phyloP scores from a whole-genome alignment of 176 grass and related monocot genomes.

The Melocanna baccifera region DNA sequence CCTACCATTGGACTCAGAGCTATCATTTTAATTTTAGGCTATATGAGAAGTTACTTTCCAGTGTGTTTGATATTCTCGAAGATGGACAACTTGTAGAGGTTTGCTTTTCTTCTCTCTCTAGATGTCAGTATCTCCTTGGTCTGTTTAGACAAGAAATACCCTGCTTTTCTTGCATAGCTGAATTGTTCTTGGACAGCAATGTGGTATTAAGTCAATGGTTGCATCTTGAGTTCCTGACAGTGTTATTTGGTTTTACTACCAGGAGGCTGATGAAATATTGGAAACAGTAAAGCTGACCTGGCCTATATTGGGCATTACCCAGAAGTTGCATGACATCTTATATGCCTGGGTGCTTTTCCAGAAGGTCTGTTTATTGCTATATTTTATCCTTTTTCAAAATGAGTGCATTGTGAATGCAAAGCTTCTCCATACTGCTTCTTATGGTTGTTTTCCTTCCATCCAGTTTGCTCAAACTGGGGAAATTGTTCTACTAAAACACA shows the following conservation, averaged over 20 bases:
- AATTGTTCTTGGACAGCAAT: constrained; percentile 18
- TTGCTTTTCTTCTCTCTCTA: constrained; percentile 20
- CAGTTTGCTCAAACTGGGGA: constrained; percentile 79
- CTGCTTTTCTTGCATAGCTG: constrained; percentile 13
- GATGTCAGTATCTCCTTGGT: background rate
- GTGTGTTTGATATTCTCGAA: constrained; percentile 95
- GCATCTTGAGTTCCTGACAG: constrained; percentile 39
- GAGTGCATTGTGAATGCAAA: background rate
- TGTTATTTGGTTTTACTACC: constrained; percentile 38
- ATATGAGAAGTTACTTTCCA: constrained; percentile 83
- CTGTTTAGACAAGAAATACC: background rate
- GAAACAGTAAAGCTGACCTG: constrained; percentile 63
- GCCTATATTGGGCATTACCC: constrained; percentile 72
- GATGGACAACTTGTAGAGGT: constrained; percentile 90
- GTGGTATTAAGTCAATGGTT: constrained; percentile 18
- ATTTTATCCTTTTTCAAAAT: background rate
- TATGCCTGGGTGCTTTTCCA: constrained; percentile 83
- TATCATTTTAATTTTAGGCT: constrained; percentile 82
- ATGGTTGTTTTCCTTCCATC: constrained; percentile 35
- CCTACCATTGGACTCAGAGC: constrained; percentile 64
- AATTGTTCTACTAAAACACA: constrained; percentile 60
- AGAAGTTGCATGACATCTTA: constrained; percentile 64
- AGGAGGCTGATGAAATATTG: constrained; percentile 92
- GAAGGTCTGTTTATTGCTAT: constrained; percentile 46
- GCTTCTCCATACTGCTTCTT: constrained; percentile 22